A percentile compares a stretch with the other conserved stretches of the same genome.
phyloP scores from a whole-genome alignment of 2,329 filamentous ascomycete genomes.

The Neonectria hederae region DNA sequence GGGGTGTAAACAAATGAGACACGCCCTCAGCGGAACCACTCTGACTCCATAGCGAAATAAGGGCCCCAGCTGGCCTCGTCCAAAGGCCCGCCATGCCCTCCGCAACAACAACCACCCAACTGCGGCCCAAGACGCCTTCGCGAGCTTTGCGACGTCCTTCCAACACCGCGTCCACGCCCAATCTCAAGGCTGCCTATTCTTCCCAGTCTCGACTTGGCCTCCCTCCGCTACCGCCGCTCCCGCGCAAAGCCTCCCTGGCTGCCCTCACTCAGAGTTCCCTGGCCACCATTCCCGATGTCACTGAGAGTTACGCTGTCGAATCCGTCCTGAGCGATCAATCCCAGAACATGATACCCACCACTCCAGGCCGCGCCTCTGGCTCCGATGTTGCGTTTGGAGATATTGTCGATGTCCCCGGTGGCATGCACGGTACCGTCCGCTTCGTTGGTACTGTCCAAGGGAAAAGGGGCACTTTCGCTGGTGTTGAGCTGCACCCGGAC shows the following conservation, averaged over 20 bases:
- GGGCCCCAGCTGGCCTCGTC: constrained; percentile 35
- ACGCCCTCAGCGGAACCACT: constrained; percentile 37
- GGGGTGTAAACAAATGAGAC: constrained; percentile 46
- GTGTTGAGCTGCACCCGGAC: constrained; percentile 85
- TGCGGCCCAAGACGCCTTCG: constrained; percentile 38
- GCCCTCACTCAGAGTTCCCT: constrained; percentile 72
- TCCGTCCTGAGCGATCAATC: constrained; percentile 55
- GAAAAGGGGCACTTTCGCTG: constrained; percentile 91
- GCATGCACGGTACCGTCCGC: constrained; percentile 89
- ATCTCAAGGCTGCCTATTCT: constrained; percentile 63
- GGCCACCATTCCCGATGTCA: constrained; percentile 73
- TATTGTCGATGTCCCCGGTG: constrained; percentile 88
- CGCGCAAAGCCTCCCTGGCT: constrained; percentile 77
- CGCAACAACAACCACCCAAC: constrained; percentile 33
- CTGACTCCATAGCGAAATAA: constrained; percentile 35
- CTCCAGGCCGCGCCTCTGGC: constrained; percentile 61
- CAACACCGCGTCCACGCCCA: constrained; percentile 66
- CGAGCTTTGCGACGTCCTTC: constrained; percentile 56
- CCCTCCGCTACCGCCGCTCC: constrained; percentile 58
- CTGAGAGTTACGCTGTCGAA: constrained; percentile 69
- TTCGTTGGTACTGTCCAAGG: constrained; percentile 88
- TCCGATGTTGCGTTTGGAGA: constrained; percentile 78
- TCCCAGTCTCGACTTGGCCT: constrained; percentile 59
- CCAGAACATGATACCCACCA: constrained; percentile 61
- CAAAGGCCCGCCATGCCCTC: constrained; percentile 40